phyloP scores from a whole-genome alignment of 495 filamentous ascomycete species.

The Hypoxylon fuscum region DNA sequence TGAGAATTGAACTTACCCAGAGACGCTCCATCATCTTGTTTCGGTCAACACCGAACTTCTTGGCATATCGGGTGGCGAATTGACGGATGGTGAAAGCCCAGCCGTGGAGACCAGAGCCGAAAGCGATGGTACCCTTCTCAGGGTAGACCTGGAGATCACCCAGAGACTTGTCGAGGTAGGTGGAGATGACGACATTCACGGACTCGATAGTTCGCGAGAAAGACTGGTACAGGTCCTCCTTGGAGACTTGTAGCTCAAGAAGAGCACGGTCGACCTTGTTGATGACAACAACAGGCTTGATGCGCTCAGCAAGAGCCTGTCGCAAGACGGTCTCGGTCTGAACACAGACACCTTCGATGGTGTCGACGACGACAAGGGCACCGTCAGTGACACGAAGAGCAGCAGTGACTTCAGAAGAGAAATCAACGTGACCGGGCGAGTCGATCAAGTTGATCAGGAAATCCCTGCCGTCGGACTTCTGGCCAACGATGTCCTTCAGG shows the following conservation, averaged over 20 bases:
- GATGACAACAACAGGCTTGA: constrained; percentile 99
- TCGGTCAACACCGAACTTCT: constrained; percentile 99
- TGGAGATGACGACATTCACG: constrained; percentile 99
- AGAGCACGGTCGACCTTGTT: constrained; percentile 99
- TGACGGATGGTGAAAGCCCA: constrained; percentile 99
- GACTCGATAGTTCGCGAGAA: constrained; percentile 99
- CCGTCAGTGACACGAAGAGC: constrained; percentile 99
- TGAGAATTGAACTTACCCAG: constrained; percentile 71
- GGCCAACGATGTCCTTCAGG: constrained; percentile 88
- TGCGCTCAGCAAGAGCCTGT: constrained; percentile 99
- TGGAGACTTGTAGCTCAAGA: constrained; percentile 95
- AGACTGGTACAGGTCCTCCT: constrained; percentile 99
- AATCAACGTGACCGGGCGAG: constrained; percentile 99
- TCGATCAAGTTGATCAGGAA: constrained; percentile 99
- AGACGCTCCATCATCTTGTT: constrained; percentile 99
- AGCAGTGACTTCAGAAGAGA: constrained; percentile 99
- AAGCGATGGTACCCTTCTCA: constrained; percentile 94
- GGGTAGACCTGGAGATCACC: constrained; percentile 99
- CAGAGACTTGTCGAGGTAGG: constrained; percentile 95
- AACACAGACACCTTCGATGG: constrained; percentile 98
- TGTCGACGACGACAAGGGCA: constrained; percentile 99
- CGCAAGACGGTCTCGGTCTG: constrained; percentile 99
- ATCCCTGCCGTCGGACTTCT: constrained; percentile 83
- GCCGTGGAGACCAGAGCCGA: constrained; percentile 99
- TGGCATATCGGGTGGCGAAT: constrained; percentile 95